Conservation (phyloP, 2,329 filamentous ascomycete genomes). For the Neofusicoccum cordaticola region DNA sequence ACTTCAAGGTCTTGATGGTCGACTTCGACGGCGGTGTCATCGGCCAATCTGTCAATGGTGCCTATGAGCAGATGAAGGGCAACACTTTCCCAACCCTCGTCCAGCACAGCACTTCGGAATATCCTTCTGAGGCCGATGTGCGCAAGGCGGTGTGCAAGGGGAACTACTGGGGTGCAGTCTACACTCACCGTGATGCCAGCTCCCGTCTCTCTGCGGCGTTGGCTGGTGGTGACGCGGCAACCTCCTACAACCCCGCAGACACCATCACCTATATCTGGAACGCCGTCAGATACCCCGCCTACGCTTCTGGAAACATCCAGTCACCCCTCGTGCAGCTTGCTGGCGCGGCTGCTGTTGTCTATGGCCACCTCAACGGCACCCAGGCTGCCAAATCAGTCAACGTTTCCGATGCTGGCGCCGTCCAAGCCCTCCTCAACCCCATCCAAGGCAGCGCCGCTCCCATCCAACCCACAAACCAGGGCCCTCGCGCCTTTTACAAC, state of each 20-base stretch:
- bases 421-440: slow-evolving; percentile 39
- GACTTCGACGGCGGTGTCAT: slow-evolving; percentile 40
- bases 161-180: slow-evolving; percentile 34
- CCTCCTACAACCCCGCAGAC: slow-evolving; percentile 34
- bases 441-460: slow-evolving; percentile 37
- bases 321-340: slow-evolving; percentile 31
- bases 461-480: slow-evolving; percentile 43
- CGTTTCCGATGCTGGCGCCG: slow-evolving; percentile 28
- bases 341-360: slow-evolving; percentile 32
- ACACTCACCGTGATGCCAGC: slow-evolving; percentile 36
- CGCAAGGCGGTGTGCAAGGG: slow-evolving; percentile 36
- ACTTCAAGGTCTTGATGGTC: slow-evolving; percentile 36
- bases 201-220: slow-evolving; percentile 37
- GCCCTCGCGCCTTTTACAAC: slow-evolving; percentile 45
- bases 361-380: slow-evolving; percentile 34
- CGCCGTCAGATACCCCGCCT: slow-evolving; percentile 43
- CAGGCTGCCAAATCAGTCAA: slow-evolving; percentile 26
- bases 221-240: slow-evolving; percentile 28
- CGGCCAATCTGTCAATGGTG: slow-evolving; percentile 31
- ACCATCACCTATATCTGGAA: slow-evolving; percentile 46
- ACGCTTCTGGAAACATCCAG: slow-evolving; percentile 36
- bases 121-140: slow-evolving; percentile 26
- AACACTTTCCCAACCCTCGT: slow-evolving; percentile 33
- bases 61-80: slow-evolving; percentile 30
- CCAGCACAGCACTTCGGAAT: slow-evolving; percentile 27